These are phyloP conservation scores for Entomortierella parvispora DNA, from an alignment of 192 early-diverging fungal species.

Conservation along the genomic window DNA sequence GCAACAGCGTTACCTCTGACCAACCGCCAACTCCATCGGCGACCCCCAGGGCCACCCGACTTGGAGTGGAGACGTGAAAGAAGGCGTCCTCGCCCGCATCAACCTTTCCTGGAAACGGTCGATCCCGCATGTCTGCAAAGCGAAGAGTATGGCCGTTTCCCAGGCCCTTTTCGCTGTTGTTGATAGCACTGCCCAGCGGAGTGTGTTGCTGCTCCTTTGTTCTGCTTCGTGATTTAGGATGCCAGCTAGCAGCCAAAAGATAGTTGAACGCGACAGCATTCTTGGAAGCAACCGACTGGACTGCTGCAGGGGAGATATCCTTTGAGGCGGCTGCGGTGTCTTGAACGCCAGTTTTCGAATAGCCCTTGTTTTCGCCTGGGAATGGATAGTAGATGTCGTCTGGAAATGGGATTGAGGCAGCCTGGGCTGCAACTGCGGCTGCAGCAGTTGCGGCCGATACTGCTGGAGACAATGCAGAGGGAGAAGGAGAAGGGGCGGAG, in stretches of 20 bases:
- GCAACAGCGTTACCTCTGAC: slow-evolving; percentile 53
- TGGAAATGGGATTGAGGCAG: too few relatives aligned
- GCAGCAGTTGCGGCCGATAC: too few relatives aligned
- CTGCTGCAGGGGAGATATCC: background rate
- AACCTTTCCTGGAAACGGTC: slow-evolving; percentile 55
- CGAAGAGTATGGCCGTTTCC: slow-evolving; percentile 10
- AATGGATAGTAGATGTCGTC: background rate
- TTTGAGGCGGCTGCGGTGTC: slow-evolving; percentile 1
- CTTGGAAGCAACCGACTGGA: background rate
- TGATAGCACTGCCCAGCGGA: slow-evolving; percentile 2
- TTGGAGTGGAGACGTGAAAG: slow-evolving; percentile 60
- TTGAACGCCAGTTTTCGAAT: background rate
- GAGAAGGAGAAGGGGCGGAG: background rate
- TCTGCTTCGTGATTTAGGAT: slow-evolving; percentile 26
- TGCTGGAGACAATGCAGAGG: background rate
- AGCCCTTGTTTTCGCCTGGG: background rate
- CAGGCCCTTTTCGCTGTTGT: slow-evolving; percentile 4
- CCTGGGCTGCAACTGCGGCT: too few relatives aligned
- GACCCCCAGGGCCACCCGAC: slow-evolving; percentile 63
- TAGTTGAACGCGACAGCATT: slow-evolving; percentile 39
- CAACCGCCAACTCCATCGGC: slow-evolving; percentile 72
- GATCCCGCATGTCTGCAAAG: slow-evolving; percentile 19
- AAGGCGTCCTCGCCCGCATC: slow-evolving; percentile 71
- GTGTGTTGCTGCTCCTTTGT: slow-evolving; percentile 3
- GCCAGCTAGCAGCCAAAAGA: slow-evolving; percentile 40